Evolutionary conservation across 2,329 filamentous ascomycete genomes (phyloP), one percentile per base, ranked within the genome.

Genomic region (Colletotrichum somersetense): DNA sequence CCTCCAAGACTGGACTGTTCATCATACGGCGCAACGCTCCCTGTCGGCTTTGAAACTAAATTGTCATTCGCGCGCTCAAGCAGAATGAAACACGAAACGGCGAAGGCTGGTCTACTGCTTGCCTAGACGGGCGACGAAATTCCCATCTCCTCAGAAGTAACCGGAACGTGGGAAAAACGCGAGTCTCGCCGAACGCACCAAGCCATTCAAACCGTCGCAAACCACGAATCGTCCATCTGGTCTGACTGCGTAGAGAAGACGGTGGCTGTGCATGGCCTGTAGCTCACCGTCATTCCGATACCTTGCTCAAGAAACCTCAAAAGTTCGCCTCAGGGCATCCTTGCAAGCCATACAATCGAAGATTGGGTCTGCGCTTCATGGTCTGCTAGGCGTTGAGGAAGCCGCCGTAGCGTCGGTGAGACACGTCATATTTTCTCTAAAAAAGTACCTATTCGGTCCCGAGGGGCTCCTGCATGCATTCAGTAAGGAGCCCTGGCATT

Each of bases 1-100:
- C 2, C 12, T 33, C 20, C 18, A 38, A 38, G 44, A n/a, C 33
- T 40, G 6, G 12, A 16, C 12, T n/a, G 5, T 16, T 40, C n/a
- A 4, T 16, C 3, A n/a, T 23, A 23, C 2, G 5, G 2, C 1
- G 6, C 2, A n/a, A 42, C 14, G 3, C 18, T 57, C 1, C 12
- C 14, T 26, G 20, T 7, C 6, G 18, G 5, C 20, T 12, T 23
- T 33, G n/a, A 4, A 57, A 40, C 1, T 8, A 7, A 40, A 16
- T 4, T 40, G n/a, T 5, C 35, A 16, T n/a, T 40, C 5, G 26
- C 20, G 10, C 7, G 33, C 3, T 53, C 26, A 16, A 53, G 20
- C 3, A 8, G 16, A 30, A 30, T 53, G 50, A 10, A 8, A 33
- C 5, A 20, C 18, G 11, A n/a, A 35, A 30, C 12, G 30, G 30